Conservation (phyloP, 495 filamentous ascomycete species). For the Penicillium roqueforti region DNA sequence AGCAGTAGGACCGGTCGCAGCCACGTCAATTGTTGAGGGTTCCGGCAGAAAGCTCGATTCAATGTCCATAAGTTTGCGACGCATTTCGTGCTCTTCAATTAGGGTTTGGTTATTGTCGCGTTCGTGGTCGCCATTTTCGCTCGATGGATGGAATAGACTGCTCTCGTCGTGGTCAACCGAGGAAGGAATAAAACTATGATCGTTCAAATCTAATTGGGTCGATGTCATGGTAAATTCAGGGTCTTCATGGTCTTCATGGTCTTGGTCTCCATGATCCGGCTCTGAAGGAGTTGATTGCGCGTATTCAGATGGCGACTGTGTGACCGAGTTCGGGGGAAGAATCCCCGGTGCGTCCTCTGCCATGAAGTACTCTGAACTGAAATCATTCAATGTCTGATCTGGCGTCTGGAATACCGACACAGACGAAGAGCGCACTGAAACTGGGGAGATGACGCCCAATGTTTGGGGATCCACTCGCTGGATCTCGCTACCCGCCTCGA, state of each 20-base stretch:
- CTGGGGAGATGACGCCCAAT: conserved; percentile 31
- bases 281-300: conserved; percentile 13
- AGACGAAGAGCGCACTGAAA: conserved; percentile 20
- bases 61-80: conserved; percentile 71
- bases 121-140: conserved; percentile 40
- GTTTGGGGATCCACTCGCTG: conserved; percentile 35
- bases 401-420: conserved; percentile 32
- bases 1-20: conserved; percentile 18
- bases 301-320: conserved; percentile 16
- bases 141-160: conserved; percentile 33
- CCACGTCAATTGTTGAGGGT: conserved; percentile 44
- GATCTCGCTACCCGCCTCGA: conserved; percentile 19
- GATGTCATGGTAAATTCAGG: conserved; percentile 14
- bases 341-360: conserved; percentile 34
- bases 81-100: conserved; percentile 64
- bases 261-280: conserved; percentile 9
- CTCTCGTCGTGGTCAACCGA: conserved; percentile 39
- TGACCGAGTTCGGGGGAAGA: conserved; percentile 20
- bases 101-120: conserved; percentile 44
- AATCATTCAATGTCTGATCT: conserved; percentile 35
- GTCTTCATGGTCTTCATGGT: conserved; percentile 17
- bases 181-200: conserved; percentile 33
- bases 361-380: conserved; percentile 35
- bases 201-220: conserved; percentile 11
- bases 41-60: conserved; percentile 78